phyloP scores from a whole-genome alignment of 2,329 filamentous ascomycete genomes.

The Bipolaris cookei region DNA sequence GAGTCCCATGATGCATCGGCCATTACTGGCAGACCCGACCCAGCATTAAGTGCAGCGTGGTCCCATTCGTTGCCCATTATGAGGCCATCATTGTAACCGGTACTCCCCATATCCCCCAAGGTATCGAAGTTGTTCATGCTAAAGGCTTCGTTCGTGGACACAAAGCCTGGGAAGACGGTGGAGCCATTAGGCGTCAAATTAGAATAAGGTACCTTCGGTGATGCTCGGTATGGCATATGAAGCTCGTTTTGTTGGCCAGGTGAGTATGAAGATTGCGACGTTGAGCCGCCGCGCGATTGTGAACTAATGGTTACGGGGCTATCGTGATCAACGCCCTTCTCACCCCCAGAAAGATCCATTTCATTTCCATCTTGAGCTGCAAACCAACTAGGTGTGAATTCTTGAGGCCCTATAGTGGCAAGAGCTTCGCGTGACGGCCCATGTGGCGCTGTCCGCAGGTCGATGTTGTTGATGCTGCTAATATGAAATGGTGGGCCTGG shows the following conservation, averaged over 20 bases:
- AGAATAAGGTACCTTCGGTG: conserved; percentile 25
- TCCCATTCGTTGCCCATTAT: conserved; percentile 45
- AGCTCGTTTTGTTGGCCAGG: conserved; percentile 36
- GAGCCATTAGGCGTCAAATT: conserved; percentile 4
- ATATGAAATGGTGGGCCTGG: conserved; percentile 36
- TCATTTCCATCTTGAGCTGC: conserved; percentile 35
- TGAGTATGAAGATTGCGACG: conserved; percentile 47
- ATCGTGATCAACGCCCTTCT: conserved; percentile 35
- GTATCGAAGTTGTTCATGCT: conserved; percentile 13
- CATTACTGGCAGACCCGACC: conserved; percentile 42
- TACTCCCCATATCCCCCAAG: conserved; percentile 14
- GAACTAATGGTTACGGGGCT: conserved; percentile 46
- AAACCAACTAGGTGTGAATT: conserved; percentile 16
- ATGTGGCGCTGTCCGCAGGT: conserved; percentile 27
- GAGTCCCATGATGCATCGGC: conserved; percentile 45
- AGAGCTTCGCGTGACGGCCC: conserved; percentile 1
- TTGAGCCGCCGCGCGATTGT: conserved; percentile 39
- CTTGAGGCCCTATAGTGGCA: conserved; percentile 4
- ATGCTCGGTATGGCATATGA: conserved; percentile 39
- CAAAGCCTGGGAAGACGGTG: conserved; percentile 7
- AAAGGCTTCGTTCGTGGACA: conserved; percentile 13
- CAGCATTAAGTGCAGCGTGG: conserved; percentile 28
- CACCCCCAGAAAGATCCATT: conserved; percentile 46
- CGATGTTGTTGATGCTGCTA: conserved; percentile 27
- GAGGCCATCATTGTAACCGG: conserved; percentile 28